Base-by-base conservation (phyloP, 2,329 filamentous ascomycete genomes). In the Xylariomycetidae sp. region DNA sequence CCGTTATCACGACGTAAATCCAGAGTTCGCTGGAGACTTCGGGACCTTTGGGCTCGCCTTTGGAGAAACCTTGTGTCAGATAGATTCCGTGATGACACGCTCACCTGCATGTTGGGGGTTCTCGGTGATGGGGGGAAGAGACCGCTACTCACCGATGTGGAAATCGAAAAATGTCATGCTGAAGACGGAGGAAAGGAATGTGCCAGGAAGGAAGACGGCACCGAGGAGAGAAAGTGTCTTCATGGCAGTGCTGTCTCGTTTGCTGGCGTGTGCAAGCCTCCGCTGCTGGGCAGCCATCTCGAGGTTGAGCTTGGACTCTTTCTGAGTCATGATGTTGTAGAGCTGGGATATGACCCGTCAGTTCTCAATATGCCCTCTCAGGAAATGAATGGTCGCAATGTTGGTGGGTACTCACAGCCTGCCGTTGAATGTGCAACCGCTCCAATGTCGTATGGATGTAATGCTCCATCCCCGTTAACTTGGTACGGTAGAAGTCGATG, bases 121-220 rank as follows among this genome's bases (percentile, higher is more conserved):
- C 25, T 25, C 25, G 10, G 19, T 35, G 29, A 25, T 22, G 19
- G 24, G 22, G 31, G 10, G 25, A 19, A 23, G 15, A 22, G 31
- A 14, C 25, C n/a, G n/a, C n/a, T n/a, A 50, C 56, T 40, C 51
- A 65, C 66, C 58, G 24, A 61, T 57, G 42, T 68, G 68, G 44
- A 79, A 80, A 56, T 80, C 69, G 60, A 81, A 81, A 52, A 81
- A 81, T 0, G 74, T 74, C 74, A 79, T 81, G 60, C 69, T 72
- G 46, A 81, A 81, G 16, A 81, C 62, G 1, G 76, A 80, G 7
- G 76, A 69, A 13, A 81, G 64, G 43, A 72, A 78, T 1, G 75
- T 79, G 2, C 75, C 76, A 0, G 76, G 76, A 5, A 81, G 60
- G 46, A 81, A 81, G 25, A 81, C 60, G 25, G 75, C 74, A 18